Evolutionary conservation across 352 stramenopile species (phyloP).

Genomic region (Pilasporangium apinafurcum): DNA sequence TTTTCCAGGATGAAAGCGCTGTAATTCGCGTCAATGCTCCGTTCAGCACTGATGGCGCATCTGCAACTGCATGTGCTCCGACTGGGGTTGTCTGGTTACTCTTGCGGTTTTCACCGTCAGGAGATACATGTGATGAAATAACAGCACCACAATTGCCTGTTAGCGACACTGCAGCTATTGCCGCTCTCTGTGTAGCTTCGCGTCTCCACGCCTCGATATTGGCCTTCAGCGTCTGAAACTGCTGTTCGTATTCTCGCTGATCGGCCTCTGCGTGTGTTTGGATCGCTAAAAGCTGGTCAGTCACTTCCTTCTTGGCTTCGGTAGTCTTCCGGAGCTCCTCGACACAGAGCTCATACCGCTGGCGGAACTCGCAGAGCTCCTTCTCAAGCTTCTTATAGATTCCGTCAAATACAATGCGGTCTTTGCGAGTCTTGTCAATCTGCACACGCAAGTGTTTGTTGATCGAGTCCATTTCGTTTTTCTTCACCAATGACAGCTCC

Average conservation of each 20-base stretch:
- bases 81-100: background rate
- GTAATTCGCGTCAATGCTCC: slow-evolving; percentile 42
- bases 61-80: slow-evolving; percentile 2
- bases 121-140: background rate
- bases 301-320: slow-evolving; percentile 37
- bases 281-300: slow-evolving; percentile 38
- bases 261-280: slow-evolving; percentile 40
- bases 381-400: slow-evolving; percentile 86
- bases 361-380: slow-evolving; percentile 46
- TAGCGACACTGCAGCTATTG: background rate
- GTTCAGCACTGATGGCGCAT: background rate
- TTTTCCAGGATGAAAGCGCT: slow-evolving; percentile 66
- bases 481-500: slow-evolving; percentile 70
- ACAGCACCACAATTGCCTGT: background rate
- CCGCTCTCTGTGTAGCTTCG: slow-evolving; percentile 10
- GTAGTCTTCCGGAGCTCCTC: slow-evolving; percentile 36
- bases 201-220: slow-evolving; percentile 45
- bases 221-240: slow-evolving; percentile 56
- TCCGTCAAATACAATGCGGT: slow-evolving; percentile 72
- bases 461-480: slow-evolving; percentile 77
- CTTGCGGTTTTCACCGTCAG: background rate
- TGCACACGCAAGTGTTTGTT: slow-evolving; percentile 71
- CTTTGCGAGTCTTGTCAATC: slow-evolving; percentile 60
- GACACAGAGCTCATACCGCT: slow-evolving; percentile 35
- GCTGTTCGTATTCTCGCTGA: slow-evolving; percentile 48